phyloP scores from a whole-genome alignment of 257 asterid species.

The Jacaranda mimosifolia region DNA sequence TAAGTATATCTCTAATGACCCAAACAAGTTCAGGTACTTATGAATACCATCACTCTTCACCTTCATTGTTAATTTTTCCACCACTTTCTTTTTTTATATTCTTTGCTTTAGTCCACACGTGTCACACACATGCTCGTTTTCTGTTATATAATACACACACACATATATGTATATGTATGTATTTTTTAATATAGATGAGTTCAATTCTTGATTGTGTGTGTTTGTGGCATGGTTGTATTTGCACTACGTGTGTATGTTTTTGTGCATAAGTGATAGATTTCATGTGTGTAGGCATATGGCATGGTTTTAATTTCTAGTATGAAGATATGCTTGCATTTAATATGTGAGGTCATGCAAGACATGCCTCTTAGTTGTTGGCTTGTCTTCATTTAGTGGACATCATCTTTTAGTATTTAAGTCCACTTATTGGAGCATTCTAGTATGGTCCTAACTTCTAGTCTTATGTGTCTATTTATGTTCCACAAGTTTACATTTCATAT shows the following conservation, averaged over 20 bases:
- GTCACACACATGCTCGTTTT: neutral
- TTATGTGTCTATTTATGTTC: neutral
- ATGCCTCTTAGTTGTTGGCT: neutral
- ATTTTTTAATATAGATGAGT: neutral
- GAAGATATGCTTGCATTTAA: no score
- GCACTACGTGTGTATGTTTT: neutral
- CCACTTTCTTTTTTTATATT: no score
- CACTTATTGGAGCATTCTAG: neutral
- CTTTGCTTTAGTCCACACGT: neutral
- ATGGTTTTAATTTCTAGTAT: neutral
- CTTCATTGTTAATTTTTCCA: no score
- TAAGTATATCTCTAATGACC: slow-evolving; percentile 31
- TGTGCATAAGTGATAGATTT: neutral
- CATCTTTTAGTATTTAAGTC: no score
- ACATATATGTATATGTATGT: neutral
- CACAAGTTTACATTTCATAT: no score
- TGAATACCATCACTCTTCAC: neutral
- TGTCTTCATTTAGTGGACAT: no score
- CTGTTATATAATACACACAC: no score
- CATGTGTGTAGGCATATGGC: neutral
- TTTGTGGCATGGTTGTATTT: neutral
- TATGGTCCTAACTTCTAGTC: neutral
- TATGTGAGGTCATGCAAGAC: neutral
- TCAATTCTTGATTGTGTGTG: neutral
- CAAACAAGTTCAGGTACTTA: slow-evolving; percentile 53